These are phyloP conservation scores for Daedaleopsis nitida DNA, from an alignment of 768 basidiomycete genomes.

Conservation along the genomic window DNA sequence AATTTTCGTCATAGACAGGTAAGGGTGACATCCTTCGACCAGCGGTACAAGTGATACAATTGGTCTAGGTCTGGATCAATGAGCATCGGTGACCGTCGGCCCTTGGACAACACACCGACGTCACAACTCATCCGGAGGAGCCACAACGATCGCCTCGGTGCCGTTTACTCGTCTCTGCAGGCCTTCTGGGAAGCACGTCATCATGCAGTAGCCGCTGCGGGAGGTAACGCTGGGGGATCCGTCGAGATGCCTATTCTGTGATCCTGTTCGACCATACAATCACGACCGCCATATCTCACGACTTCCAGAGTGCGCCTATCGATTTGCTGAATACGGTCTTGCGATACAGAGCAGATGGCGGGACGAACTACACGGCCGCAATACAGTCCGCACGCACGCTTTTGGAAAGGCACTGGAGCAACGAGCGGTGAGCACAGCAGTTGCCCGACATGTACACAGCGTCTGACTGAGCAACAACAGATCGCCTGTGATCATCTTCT, in stretches of 20 bases:
- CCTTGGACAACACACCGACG: slow-evolving; percentile 46
- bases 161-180: slow-evolving; percentile 57
- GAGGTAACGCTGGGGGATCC: slow-evolving; percentile 27
- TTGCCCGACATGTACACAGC: too few relatives aligned
- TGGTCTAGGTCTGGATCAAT: slow-evolving; percentile 55
- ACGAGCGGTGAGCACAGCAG: too few relatives aligned
- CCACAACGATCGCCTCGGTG: slow-evolving; percentile 54
- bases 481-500: slow-evolving; percentile 55
- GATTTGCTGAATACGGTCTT: slow-evolving; percentile 45
- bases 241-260: slow-evolving; percentile 59
- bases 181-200: slow-evolving; percentile 59
- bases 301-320: slow-evolving; percentile 48
- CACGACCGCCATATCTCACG: slow-evolving; percentile 39
- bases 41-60: not conserved
- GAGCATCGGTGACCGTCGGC: slow-evolving; percentile 41
- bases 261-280: slow-evolving; percentile 43
- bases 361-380: slow-evolving; percentile 49
- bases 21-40: not conserved
- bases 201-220: slow-evolving; percentile 32
- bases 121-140: slow-evolving; percentile 38
- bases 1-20: slow-evolving; percentile 60
- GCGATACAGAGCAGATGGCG: slow-evolving; percentile 28
- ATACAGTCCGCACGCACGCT: slow-evolving; percentile 35
- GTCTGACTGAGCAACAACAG: slow-evolving; percentile 55
- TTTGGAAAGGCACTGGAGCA: slow-evolving; percentile 53